A percentile compares a stretch with the other conserved stretches of the same genome.
Conservation (phyloP, 495 filamentous ascomycete genomes). For the Podospora conica region DNA sequence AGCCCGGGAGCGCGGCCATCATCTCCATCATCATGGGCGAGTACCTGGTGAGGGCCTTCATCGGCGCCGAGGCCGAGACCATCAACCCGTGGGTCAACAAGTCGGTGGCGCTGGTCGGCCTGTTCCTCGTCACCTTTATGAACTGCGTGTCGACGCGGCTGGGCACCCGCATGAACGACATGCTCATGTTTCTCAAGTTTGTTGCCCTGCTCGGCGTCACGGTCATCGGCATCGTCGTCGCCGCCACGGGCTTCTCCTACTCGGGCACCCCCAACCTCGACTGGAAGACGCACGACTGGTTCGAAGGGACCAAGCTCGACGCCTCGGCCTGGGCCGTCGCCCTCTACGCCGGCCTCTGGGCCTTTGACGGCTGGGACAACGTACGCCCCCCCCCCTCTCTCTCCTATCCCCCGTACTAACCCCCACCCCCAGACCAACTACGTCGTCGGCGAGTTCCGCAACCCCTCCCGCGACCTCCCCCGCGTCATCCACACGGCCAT, state of each 20-base stretch:
- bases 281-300: conserved; percentile 86
- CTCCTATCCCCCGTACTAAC: background rate
- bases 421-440: conserved; percentile 71
- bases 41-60: conserved; percentile 79
- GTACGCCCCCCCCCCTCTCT: conserved; percentile 49
- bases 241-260: conserved; percentile 72
- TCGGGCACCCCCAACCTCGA: conserved; percentile 70
- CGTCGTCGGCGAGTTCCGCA: conserved; percentile 91
- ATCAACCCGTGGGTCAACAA: conserved; percentile 87
- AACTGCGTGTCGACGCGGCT: conserved; percentile 89
- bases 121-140: conserved; percentile 69
- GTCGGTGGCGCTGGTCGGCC: conserved; percentile 69
- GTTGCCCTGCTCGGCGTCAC: conserved; percentile 82
- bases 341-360: conserved; percentile 93
- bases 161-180: conserved; percentile 75
- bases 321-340: conserved; percentile 83
- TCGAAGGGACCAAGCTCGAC: conserved; percentile 75
- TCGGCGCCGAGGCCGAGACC: conserved; percentile 71
- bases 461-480: conserved; percentile 83
- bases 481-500: conserved; percentile 95
- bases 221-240: conserved; percentile 83
- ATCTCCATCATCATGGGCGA: conserved; percentile 97
- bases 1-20: conserved; percentile 89
- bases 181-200: conserved; percentile 97
- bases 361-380: conserved; percentile 98